Evolutionary conservation across 202 grass and related monocot species (phyloP).

Genomic region (Schoenoplectus tabernaemontani): DNA sequence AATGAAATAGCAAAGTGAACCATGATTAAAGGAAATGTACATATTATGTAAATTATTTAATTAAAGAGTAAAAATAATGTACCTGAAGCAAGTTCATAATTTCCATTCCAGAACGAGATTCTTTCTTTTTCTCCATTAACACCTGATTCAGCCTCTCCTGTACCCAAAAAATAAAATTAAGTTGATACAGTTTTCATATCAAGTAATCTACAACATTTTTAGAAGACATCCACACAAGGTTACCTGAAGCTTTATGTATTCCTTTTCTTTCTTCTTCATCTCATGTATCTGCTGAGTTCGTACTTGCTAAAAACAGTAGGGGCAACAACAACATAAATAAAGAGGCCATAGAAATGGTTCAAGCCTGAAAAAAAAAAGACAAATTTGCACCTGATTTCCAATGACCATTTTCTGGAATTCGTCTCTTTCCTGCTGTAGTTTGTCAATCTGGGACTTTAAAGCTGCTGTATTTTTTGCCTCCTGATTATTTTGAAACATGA

Average conservation of each 20-base stretch:
- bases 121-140: conserved; percentile 95
- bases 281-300: conserved; percentile 96
- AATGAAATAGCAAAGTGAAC: not conserved
- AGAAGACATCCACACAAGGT: conserved; percentile 6
- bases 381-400: conserved; percentile 76
- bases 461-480: conserved; percentile 78
- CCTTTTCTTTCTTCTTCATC: conserved; percentile 99
- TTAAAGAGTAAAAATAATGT: conserved; percentile 13
- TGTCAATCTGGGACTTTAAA: conserved; percentile 93
- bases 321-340: not conserved
- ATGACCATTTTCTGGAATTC: conserved; percentile 99
- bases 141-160: conserved; percentile 95
- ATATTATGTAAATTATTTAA: not conserved
- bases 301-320: conserved; percentile 69
- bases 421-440: conserved; percentile 91
- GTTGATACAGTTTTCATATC: conserved; percentile 10
- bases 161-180: conserved; percentile 18
- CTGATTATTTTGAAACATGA: conserved; percentile 34
- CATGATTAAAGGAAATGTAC: not conserved
- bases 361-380: not conserved
- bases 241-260: conserved; percentile 97
- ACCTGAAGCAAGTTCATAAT: conserved; percentile 99
- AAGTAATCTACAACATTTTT: not conserved
- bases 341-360: not conserved
- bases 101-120: conserved; percentile 95